Base-by-base conservation (phyloP, 2,329 filamentous ascomycete species). In the Trichophyton mentagrophytes region DNA sequence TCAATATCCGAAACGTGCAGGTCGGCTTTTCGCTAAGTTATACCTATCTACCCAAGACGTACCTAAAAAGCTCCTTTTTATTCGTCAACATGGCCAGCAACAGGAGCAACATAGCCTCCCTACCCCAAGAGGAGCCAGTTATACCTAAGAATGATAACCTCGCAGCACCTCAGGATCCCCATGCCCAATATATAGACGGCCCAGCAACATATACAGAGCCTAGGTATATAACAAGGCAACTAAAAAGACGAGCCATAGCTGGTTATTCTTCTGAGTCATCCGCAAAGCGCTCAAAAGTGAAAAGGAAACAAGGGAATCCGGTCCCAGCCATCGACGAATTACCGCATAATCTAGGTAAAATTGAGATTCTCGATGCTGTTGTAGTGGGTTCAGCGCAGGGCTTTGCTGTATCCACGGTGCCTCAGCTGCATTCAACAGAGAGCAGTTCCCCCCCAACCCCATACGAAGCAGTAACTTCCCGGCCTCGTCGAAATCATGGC, bases 331-430 rank as follows among this genome's bases (percentile, higher is more conserved):
- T 60, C 30, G 60, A 66, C 49, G 66, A 65, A 55, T 59, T 67
- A 11, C 67, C 67, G 25, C 67, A 69, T 60, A 68, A 68, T 53
- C 61, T 69, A 30, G 67, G 67, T 17, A 64, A 60, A 49, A 30
- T 59, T 13, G 20, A 46, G 11, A 49, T 17, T n/a, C 40, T n/a
- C 2, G 57, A 59, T 30, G 40, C 25, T n/a, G 57, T n/a, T 46
- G 20, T 17, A 11, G 36, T n/a, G 1, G 40, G 38, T 40, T 58
- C 57, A 15, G 17, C 40, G 13, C 40, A 44, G 17, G 42, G 49
- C 15, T 47, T 17, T 13, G 36, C 13, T 15, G 17, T 11, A 7
- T 15, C 11, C 11, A 20, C 3, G 33, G 36, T 11, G 2, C 27
- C 13, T 3, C 15, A 36, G 33, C 25, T 9, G 20, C 15, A 27